Conservation (phyloP, 257 asterid species). For the Ballota nigra region DNA sequence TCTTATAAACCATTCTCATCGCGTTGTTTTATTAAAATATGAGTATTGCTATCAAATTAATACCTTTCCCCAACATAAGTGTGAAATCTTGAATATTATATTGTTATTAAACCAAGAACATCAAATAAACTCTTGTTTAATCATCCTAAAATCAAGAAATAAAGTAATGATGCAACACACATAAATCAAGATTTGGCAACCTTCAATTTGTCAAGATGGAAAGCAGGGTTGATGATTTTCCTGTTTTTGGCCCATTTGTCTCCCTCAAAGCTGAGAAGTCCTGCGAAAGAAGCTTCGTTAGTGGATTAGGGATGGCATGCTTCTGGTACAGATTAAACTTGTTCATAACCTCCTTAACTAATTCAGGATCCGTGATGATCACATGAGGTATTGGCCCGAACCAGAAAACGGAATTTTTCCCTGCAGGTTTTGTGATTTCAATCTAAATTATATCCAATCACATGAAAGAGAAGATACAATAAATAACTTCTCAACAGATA, state of each 20-base stretch:
- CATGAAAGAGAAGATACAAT: not conserved
- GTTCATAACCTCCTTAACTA: conserved; percentile 41
- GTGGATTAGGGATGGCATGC: conserved; percentile 20
- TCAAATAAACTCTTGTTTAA: no score
- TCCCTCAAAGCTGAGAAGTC: conserved; percentile 6
- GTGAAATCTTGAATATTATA: no score
- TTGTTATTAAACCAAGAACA: no score
- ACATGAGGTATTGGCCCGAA: conserved; percentile 51
- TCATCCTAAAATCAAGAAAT: no score
- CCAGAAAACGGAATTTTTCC: conserved; percentile 46
- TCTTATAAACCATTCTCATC: no score
- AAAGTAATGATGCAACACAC: not conserved
- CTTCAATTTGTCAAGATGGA: conserved; percentile 54
- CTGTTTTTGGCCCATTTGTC: conserved; percentile 60
- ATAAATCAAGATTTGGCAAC: conserved; percentile 6
- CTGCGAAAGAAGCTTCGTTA: conserved; percentile 18
- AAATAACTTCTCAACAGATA: no score
- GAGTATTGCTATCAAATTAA: no score
- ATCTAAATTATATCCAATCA: not conserved
- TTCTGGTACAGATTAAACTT: conserved; percentile 35
- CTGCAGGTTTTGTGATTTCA: conserved; percentile 30
- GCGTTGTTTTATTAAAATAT: no score
- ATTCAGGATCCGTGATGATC: conserved; percentile 39
- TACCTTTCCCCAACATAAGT: no score
- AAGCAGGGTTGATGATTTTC: conserved; percentile 54